phyloP scores from a whole-genome alignment of 306 rosid genomes.

The Astragalus membranaceus region DNA sequence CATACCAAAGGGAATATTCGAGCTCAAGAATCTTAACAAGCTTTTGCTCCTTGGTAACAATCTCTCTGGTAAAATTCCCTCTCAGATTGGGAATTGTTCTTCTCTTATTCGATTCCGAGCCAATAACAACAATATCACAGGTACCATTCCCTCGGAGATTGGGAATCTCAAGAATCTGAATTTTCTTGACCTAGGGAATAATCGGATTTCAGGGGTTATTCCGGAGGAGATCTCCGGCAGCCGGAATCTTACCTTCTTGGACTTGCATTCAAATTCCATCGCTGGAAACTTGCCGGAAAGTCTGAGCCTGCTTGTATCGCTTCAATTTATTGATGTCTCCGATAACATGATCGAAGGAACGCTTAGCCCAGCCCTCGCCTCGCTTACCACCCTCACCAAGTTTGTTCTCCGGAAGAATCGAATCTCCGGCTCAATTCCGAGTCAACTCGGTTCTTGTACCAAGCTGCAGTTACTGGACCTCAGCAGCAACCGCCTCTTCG shows the following conservation, averaged over 20 bases:
- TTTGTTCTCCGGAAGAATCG: slow-evolving; percentile 54
- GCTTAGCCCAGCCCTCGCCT: slow-evolving; percentile 46
- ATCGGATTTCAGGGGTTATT: slow-evolving; percentile 39
- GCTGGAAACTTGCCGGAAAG: slow-evolving; percentile 53
- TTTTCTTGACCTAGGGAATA: slow-evolving; percentile 66
- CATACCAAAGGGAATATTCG: slow-evolving; percentile 65
- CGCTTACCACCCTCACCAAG: slow-evolving; percentile 58
- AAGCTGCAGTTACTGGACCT: slow-evolving; percentile 69
- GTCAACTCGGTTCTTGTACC: slow-evolving; percentile 46
- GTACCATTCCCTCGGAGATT: slow-evolving; percentile 55
- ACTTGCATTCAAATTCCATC: slow-evolving; percentile 66
- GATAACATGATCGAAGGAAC: slow-evolving; percentile 64
- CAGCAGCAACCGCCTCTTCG: slow-evolving; percentile 48
- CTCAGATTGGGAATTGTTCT: slow-evolving; percentile 70
- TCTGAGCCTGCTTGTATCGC: slow-evolving; percentile 40
- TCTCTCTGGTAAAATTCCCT: slow-evolving; percentile 58
- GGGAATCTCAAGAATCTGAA: slow-evolving; percentile 56
- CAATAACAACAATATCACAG: slow-evolving; percentile 49
- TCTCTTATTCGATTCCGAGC: slow-evolving; percentile 75
- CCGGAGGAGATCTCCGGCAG: slow-evolving; percentile 66
- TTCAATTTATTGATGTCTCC: slow-evolving; percentile 71
- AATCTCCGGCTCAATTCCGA: slow-evolving; percentile 61
- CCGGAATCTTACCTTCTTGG: slow-evolving; percentile 73
- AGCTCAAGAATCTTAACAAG: slow-evolving; percentile 62
- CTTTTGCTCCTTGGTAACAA: slow-evolving; percentile 74